Percentiles rank a stretch among this genome's conserved stretches.
phyloP scores from a whole-genome alignment of 768 basidiomycete species.

The Saitozyma podzolica region DNA sequence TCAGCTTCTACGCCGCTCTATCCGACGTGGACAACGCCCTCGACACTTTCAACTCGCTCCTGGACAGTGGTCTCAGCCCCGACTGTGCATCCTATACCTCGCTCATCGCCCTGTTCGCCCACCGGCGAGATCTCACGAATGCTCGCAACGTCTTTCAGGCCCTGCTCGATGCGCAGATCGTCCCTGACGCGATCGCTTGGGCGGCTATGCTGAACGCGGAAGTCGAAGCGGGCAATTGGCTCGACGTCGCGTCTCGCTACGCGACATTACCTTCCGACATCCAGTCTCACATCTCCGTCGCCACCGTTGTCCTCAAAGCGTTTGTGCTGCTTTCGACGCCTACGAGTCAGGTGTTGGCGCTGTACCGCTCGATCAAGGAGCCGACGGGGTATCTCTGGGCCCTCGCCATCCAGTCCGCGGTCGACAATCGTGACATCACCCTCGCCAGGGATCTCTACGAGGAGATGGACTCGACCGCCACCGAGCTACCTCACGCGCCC shows the following conservation, averaged over 20 bases:
- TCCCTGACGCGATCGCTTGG: slow-evolving; percentile 36
- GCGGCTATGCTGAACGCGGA: slow-evolving; percentile 77
- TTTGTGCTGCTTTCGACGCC: slow-evolving; percentile 79
- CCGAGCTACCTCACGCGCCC: slow-evolving; percentile 53
- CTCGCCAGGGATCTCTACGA: slow-evolving; percentile 67
- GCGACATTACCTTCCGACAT: slow-evolving; percentile 57
- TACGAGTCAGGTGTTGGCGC: slow-evolving; percentile 61
- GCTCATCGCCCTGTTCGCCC: slow-evolving; percentile 67
- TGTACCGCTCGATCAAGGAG: slow-evolving; percentile 58
- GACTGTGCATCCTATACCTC: slow-evolving; percentile 64
- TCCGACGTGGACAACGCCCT: slow-evolving; percentile 30
- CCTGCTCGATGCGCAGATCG: slow-evolving; percentile 58
- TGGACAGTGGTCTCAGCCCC: slow-evolving; percentile 56
- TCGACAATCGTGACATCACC: slow-evolving; percentile 67
- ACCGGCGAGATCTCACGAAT: slow-evolving; percentile 62
- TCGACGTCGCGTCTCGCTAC: slow-evolving; percentile 69
- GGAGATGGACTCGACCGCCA: slow-evolving; percentile 62
- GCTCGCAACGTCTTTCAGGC: slow-evolving; percentile 66
- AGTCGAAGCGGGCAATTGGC: slow-evolving; percentile 77
- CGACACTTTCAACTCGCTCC: slow-evolving; percentile 31
- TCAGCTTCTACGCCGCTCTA: slow-evolving; percentile 13
- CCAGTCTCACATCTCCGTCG: slow-evolving; percentile 55
- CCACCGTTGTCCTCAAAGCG: slow-evolving; percentile 79
- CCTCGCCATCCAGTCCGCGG: slow-evolving; percentile 75
- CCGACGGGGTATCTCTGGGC: slow-evolving; percentile 62